A percentile compares a stretch with the other conserved stretches of the same genome.
These are phyloP conservation scores for Xerocomus spinulosus DNA, from an alignment of 768 basidiomycete species.

Conservation along the genomic window DNA sequence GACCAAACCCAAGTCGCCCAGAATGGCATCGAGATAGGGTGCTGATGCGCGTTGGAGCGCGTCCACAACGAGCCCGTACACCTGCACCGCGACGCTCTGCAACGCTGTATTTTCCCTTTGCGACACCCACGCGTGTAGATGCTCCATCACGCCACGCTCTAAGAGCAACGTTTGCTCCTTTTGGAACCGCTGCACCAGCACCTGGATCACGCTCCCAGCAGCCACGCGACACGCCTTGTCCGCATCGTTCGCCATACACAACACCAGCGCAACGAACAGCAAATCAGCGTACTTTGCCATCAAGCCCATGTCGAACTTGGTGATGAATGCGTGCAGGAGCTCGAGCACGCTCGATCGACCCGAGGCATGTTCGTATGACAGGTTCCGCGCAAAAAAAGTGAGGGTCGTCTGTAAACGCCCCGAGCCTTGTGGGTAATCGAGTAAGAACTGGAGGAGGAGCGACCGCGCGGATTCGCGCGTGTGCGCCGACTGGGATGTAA, in stretches of 20 bases:
- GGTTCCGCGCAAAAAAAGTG: conserved; percentile 87
- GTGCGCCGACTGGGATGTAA: conserved; percentile 86
- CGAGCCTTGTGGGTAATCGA: conserved; percentile 96
- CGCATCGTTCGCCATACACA: conserved; percentile 92
- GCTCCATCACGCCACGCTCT: conserved; percentile 53
- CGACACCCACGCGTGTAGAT: conserved; percentile 75
- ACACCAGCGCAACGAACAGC: conserved; percentile 85
- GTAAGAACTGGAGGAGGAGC: conserved; percentile 86
- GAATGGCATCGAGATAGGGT: conserved; percentile 43
- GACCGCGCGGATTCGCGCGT: conserved; percentile 91
- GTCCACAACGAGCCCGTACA: conserved; percentile 80
- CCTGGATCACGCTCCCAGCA: conserved; percentile 79
- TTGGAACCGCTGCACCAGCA: conserved; percentile 67
- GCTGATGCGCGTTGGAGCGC: conserved; percentile 46
- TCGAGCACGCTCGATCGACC: conserved; percentile 95
- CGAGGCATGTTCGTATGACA: conserved; percentile 85
- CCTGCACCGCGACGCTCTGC: conserved; percentile 69
- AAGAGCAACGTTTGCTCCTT: conserved; percentile 47
- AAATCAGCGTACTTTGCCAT: conserved; percentile 80
- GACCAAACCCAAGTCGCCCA: conserved; percentile 50
- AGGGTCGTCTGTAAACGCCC: conserved; percentile 85
- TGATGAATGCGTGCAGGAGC: conserved; percentile 74
- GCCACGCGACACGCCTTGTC: conserved; percentile 85
- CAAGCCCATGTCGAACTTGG: conserved; percentile 76
- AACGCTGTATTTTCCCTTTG: conserved; percentile 59